Evolutionary conservation across 495 filamentous ascomycete genomes (phyloP).

Genomic region (Penicillium odoratum): DNA sequence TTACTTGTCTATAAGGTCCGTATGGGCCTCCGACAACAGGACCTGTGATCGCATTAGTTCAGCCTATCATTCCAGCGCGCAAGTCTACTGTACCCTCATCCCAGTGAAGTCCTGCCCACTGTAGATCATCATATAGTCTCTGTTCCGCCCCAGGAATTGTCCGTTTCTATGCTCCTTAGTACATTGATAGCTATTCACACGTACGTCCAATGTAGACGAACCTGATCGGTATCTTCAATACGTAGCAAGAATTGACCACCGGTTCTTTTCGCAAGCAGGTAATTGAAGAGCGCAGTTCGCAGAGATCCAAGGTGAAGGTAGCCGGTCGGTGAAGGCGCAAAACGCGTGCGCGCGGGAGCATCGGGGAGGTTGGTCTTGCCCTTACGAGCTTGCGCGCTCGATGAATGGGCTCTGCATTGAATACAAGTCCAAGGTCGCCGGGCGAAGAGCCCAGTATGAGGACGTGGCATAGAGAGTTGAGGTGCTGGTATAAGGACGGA

Average conservation of each 20-base stretch:
- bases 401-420: conserved; percentile 41
- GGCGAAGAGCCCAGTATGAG: conserved; percentile 27
- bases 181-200: too few species aligned
- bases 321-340: conserved; percentile 94
- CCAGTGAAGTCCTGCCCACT: conserved; percentile 90
- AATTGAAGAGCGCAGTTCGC: conserved; percentile 90
- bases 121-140: conserved; percentile 71
- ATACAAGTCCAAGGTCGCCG: conserved; percentile 44
- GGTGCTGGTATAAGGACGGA: not conserved
- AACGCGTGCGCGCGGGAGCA: conserved; percentile 79
- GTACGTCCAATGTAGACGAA: conserved; percentile 27
- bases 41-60: conserved; percentile 45
- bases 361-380: conserved; percentile 47
- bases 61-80: not conserved
- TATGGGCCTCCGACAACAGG: conserved; percentile 75
- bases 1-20: conserved; percentile 85
- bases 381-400: conserved; percentile 29
- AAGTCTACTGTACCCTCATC: conserved; percentile 68
- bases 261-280: conserved; percentile 80
- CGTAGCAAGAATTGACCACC: conserved; percentile 91
- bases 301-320: conserved; percentile 90
- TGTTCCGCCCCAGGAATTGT: conserved; percentile 77
- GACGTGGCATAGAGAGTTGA: conserved; percentile 29
- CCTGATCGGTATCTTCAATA: conserved; percentile 95
- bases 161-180: conserved; percentile 62